Evolutionary conservation across 805 yeast species (phyloP).

Genomic region (Saturnispora bothae): DNA sequence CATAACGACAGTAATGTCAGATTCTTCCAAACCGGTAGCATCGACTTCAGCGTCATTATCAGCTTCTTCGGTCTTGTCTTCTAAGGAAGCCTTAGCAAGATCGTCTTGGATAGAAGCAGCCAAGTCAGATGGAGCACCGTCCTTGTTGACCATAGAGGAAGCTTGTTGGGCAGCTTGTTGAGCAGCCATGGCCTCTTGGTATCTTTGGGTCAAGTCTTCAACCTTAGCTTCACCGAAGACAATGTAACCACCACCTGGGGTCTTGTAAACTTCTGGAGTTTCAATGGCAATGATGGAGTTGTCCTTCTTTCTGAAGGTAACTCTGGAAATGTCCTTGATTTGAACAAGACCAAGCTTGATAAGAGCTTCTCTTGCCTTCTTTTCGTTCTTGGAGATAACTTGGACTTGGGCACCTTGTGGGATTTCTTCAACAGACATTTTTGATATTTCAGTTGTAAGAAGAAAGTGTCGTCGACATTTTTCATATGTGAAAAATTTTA

Average conservation of each 20-base stretch:
- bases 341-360: slow-evolving; percentile 82
- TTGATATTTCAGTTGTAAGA: not conserved
- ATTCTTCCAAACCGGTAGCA: slow-evolving; percentile 71
- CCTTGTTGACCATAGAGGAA: slow-evolving; percentile 28
- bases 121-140: slow-evolving; percentile 39
- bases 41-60: slow-evolving; percentile 63
- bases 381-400: slow-evolving; percentile 81
- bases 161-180: slow-evolving; percentile 50
- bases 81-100: slow-evolving; percentile 51
- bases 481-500: too few species aligned
- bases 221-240: slow-evolving; percentile 98
- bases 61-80: slow-evolving; percentile 27
- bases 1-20: slow-evolving; percentile 75
- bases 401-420: slow-evolving; percentile 79
- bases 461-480: not conserved
- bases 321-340: slow-evolving; percentile 88
- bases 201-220: slow-evolving; percentile 84
- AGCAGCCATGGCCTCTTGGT: slow-evolving; percentile 74
- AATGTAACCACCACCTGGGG: slow-evolving; percentile 87
- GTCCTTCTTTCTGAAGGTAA: slow-evolving; percentile 89
- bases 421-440: slow-evolving; percentile 32
- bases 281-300: slow-evolving; percentile 87
- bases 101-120: slow-evolving; percentile 62
- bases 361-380: slow-evolving; percentile 88
- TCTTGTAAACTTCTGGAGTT: slow-evolving; percentile 89